A percentile compares a stretch with the other conserved stretches of the same genome.
Conservation (phyloP, 345 rosid species). For the Camelina sativa region DNA sequence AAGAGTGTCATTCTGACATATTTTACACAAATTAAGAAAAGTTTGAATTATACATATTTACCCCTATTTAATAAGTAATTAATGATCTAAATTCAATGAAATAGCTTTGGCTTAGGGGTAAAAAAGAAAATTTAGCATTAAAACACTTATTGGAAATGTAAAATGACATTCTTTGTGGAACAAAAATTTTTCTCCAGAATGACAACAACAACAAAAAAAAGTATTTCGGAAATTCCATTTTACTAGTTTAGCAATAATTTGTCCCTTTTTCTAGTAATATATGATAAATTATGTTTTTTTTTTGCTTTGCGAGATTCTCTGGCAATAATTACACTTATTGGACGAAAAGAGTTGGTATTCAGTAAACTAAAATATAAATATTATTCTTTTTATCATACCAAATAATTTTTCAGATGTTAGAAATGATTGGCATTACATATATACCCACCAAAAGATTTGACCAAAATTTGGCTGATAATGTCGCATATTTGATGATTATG, state of each 20-base stretch:
- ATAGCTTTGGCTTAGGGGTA: too few relatives aligned
- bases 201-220: too few relatives aligned
- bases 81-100: too few relatives aligned
- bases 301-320: slow-evolving; percentile 44
- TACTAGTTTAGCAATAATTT: slow-evolving; percentile 26
- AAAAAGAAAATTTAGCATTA: too few relatives aligned
- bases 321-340: slow-evolving; percentile 40
- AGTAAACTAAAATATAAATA: slow-evolving; percentile 14
- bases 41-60: too few relatives aligned
- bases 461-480: slow-evolving; percentile 43
- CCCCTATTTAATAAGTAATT: too few relatives aligned
- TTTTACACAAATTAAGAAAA: too few relatives aligned
- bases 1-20: too few relatives aligned
- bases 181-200: too few relatives aligned
- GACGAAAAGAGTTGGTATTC: slow-evolving; percentile 28
- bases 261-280: slow-evolving; percentile 22
- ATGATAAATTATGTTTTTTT: slow-evolving; percentile 4
- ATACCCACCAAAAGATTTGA: slow-evolving; percentile 48
- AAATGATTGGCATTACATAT: slow-evolving; percentile 50
- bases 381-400: slow-evolving; percentile 35
- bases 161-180: too few relatives aligned
- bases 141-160: too few relatives aligned
- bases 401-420: slow-evolving; percentile 43
- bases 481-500: slow-evolving; percentile 26
- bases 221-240: slow-evolving; percentile 22